phyloP scores from a whole-genome alignment of 768 basidiomycete genomes.

The Suillus luteus region DNA sequence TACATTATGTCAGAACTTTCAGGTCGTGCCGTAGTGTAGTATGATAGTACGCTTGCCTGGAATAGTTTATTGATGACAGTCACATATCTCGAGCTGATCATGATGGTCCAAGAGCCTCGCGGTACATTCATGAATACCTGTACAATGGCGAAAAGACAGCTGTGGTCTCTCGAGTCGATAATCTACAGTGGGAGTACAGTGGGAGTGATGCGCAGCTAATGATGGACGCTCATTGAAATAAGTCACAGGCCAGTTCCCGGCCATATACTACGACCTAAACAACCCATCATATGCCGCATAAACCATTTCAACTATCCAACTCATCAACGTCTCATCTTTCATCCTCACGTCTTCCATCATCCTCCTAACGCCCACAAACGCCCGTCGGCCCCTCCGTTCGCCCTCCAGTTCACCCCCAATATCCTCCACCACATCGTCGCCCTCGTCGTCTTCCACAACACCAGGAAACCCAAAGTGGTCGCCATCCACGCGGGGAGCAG shows the following conservation, averaged over 20 bases:
- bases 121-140: slow-evolving; percentile 20
- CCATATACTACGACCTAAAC: slow-evolving; percentile 21
- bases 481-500: slow-evolving; percentile 68
- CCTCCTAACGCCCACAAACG: slow-evolving; percentile 62
- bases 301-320: slow-evolving; percentile 64
- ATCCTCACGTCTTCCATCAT: slow-evolving; percentile 67
- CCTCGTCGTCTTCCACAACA: slow-evolving; percentile 75
- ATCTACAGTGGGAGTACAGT: background rate
- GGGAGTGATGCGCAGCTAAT: slow-evolving; percentile 3
- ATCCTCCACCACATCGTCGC: slow-evolving; percentile 39
- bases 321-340: slow-evolving; percentile 59
- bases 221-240: background rate
- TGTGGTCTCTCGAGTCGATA: background rate
- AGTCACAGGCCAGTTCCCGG: background rate
- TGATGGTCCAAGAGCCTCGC: slow-evolving; percentile 26
- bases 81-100: slow-evolving; percentile 52
- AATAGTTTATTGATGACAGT: slow-evolving; percentile 51
- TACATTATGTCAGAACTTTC: slow-evolving; percentile 5
- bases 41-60: slow-evolving; percentile 30
- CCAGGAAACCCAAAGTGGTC: slow-evolving; percentile 94
- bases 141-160: background rate
- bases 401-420: slow-evolving; percentile 60
- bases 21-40: background rate
- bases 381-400: slow-evolving; percentile 68
- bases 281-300: slow-evolving; percentile 45